A percentile compares a stretch with the other conserved stretches of the same genome.
Evolutionary conservation across 129 eudicot species (phyloP).

Genomic region (Chrysanthemum seticuspe): DNA sequence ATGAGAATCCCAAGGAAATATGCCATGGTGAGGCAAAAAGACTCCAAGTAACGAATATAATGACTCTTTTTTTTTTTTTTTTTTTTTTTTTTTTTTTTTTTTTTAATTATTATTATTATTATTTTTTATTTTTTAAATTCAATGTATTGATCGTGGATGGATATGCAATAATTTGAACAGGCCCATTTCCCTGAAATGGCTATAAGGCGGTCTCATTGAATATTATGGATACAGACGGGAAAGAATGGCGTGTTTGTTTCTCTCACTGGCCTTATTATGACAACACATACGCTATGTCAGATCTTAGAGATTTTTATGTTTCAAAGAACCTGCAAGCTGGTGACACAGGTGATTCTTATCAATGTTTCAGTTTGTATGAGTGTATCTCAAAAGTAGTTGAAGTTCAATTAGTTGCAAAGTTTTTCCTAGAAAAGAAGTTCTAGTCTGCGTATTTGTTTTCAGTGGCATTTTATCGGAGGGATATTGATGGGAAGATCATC

Average conservation of each 20-base stretch:
- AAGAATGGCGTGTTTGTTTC: constrained; percentile 42
- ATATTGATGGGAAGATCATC: constrained; percentile 36
- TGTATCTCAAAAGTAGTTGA: no score
- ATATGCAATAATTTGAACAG: constrained; percentile 27
- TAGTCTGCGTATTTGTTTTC: constrained; percentile 4
- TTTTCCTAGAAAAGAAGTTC: background rate
- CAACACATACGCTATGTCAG: constrained; percentile 48
- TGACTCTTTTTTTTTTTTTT: background rate
- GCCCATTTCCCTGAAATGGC: constrained; percentile 42
- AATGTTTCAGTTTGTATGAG: background rate
- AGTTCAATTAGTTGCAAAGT: background rate
- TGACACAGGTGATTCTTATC: constrained; percentile 43
- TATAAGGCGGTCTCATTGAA: constrained; percentile 25
- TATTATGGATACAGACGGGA: constrained; percentile 53
- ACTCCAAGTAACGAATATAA: background rate
- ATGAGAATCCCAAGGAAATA: constrained; percentile 40
- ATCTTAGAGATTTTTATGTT: constrained; percentile 44
- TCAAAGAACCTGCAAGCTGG: constrained; percentile 48
- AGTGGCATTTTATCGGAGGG: constrained; percentile 52
- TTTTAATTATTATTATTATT: no score
- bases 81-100: background rate
- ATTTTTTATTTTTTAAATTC: background rate
- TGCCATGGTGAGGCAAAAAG: constrained; percentile 49
- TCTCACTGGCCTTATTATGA: constrained; percentile 33
- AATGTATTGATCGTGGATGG: background rate